These are phyloP conservation scores for Darksidea phi DNA, from an alignment of 495 filamentous ascomycete genomes.

Conservation along the genomic window DNA sequence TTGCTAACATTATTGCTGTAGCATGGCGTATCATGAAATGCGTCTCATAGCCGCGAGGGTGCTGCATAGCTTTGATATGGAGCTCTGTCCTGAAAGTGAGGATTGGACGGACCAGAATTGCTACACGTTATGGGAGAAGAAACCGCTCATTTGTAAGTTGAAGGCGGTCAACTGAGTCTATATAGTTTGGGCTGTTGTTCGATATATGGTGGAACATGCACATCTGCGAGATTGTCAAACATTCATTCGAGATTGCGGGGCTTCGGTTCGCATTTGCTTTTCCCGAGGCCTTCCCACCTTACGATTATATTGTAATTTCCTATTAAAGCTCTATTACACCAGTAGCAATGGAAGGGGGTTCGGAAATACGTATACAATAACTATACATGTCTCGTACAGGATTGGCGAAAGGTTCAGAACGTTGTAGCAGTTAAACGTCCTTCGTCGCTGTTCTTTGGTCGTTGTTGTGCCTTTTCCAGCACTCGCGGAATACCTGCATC, in stretches of 20 bases:
- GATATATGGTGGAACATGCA: not conserved
- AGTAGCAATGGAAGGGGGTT: too few species aligned
- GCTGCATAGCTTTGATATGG: slow-evolving; percentile 39
- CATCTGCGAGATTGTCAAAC: not conserved
- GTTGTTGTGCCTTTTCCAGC: slow-evolving; percentile 92
- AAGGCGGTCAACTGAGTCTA: slow-evolving; percentile 6
- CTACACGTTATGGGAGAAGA: slow-evolving; percentile 49
- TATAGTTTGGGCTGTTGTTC: too few species aligned
- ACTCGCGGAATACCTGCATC: slow-evolving; percentile 91
- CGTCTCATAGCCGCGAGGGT: slow-evolving; percentile 40
- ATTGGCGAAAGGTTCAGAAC: too few species aligned
- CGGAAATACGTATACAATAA: not conserved
- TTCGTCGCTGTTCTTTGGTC: slow-evolving; percentile 75
- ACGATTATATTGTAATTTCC: too few species aligned
- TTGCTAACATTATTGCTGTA: slow-evolving; percentile 25
- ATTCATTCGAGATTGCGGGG: too few species aligned
- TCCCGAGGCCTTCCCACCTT: too few species aligned
- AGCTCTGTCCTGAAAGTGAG: slow-evolving; percentile 38
- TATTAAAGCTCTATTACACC: too few species aligned
- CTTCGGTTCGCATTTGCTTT: too few species aligned
- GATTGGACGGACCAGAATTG: slow-evolving; percentile 38
- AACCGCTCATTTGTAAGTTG: slow-evolving; percentile 33
- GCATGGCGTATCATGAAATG: slow-evolving; percentile 45
- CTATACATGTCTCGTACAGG: not conserved
- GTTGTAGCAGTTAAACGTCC: slow-evolving; percentile 47